A percentile compares a stretch with the other conserved stretches of the same genome.
Conservation (phyloP, 441 rosid species). For the Pelargonium cotyledonis region DNA sequence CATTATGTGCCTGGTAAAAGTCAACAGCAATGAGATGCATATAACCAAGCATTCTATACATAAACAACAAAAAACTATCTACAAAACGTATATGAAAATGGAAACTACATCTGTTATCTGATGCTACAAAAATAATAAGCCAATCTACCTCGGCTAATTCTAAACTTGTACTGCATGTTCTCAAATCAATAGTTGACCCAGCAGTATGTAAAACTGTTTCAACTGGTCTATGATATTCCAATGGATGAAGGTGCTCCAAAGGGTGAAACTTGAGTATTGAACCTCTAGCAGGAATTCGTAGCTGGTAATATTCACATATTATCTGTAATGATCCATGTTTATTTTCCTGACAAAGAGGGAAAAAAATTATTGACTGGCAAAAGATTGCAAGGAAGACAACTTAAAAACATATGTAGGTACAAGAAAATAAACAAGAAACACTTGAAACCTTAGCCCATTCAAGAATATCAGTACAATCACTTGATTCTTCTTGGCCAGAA, state of each 20-base stretch:
- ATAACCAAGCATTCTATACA: not conserved
- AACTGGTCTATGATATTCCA: conserved; percentile 70
- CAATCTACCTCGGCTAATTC: conserved; percentile 69
- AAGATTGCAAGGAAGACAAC: not conserved
- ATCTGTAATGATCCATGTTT: conserved; percentile 75
- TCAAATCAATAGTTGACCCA: conserved; percentile 63
- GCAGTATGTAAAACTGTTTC: conserved; percentile 46
- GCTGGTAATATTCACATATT: conserved; percentile 65
- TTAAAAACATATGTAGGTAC: conserved; percentile 2
- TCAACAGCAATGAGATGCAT: conserved; percentile 23
- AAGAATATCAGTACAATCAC: conserved; percentile 62
- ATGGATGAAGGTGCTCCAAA: conserved; percentile 78
- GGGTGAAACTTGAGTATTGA: conserved; percentile 77
- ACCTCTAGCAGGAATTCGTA: conserved; percentile 66
- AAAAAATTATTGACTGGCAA: conserved; percentile 12
- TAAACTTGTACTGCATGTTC: conserved; percentile 65
- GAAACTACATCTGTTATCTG: not conserved
- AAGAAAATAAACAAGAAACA: conserved; percentile 10
- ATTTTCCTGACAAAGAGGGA: conserved; percentile 49
- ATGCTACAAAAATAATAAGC: conserved; percentile 7
- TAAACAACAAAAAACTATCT: no score
- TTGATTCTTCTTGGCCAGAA: conserved; percentile 80
- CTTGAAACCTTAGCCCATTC: conserved; percentile 87
- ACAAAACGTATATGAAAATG: not conserved
- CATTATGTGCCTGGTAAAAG: conserved; percentile 55